phyloP scores from a whole-genome alignment of 1,139 yeast species.

The Nakaseomyces glabratus region DNA sequence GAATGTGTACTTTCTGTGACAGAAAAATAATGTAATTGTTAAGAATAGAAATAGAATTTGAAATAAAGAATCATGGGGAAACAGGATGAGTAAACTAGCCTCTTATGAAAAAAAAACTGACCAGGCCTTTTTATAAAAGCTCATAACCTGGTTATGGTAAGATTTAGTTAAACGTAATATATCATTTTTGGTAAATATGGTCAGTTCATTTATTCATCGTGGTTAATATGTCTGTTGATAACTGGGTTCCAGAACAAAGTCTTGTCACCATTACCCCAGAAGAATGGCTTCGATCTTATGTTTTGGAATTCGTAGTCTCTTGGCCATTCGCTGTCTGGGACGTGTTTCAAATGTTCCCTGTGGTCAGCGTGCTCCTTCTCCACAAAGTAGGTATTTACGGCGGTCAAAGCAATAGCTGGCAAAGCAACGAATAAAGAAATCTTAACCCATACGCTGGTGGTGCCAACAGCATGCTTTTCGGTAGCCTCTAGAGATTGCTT shows the following conservation, averaged over 20 bases:
- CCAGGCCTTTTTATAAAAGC: too few species aligned
- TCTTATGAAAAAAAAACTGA: too few species aligned
- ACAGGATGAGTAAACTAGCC: too few species aligned
- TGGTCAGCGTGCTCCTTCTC: constrained; percentile 87
- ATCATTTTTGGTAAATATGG: too few species aligned
- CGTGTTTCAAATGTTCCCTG: constrained; percentile 69
- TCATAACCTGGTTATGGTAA: too few species aligned
- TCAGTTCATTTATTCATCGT: constrained; percentile 22
- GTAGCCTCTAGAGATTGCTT: constrained; percentile 46
- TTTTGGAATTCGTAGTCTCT: constrained; percentile 83
- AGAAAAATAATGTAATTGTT: too few species aligned
- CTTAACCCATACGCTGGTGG: constrained; percentile 78
- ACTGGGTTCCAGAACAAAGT: constrained; percentile 93
- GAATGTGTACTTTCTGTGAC: too few species aligned
- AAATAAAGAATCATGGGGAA: too few species aligned
- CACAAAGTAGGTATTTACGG: constrained; percentile 68
- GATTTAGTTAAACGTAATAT: too few species aligned
- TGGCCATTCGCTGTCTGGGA: constrained; percentile 88
- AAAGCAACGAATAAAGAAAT: constrained; percentile 70
- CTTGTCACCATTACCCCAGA: constrained; percentile 99
- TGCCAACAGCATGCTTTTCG: constrained; percentile 66
- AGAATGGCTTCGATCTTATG: constrained; percentile 74
- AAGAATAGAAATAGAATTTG: too few species aligned
- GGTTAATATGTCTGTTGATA: constrained; percentile 69
- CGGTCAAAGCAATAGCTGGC: constrained; percentile 70